phyloP scores from a whole-genome alignment of 1,284 basidiomycete genomes.

The Microbotryum silenes-acaulis region DNA sequence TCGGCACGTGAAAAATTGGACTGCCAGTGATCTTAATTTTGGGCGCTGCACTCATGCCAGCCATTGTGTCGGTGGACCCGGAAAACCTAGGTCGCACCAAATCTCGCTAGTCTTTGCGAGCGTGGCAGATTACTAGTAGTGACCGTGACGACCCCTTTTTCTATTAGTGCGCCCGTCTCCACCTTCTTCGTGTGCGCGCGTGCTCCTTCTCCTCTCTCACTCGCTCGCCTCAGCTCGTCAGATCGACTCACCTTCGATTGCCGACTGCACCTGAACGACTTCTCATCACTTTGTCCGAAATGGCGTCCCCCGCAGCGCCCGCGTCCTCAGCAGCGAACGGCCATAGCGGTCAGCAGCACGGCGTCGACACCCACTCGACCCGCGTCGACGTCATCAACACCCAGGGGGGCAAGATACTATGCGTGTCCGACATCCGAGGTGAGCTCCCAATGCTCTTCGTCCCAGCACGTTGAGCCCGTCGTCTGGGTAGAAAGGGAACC shows the following conservation, averaged over 20 bases:
- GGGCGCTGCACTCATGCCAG: too few relatives aligned
- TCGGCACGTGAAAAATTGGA: too few relatives aligned
- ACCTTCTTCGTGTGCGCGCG: background rate
- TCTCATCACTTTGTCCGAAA: background rate
- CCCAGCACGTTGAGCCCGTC: background rate
- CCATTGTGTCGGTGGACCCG: too few relatives aligned
- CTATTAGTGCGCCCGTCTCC: background rate
- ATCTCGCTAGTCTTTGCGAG: too few relatives aligned
- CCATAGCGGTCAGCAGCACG: background rate
- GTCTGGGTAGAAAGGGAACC: background rate
- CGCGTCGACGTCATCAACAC: conserved; percentile 34
- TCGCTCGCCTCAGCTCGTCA: background rate
- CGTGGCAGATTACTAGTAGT: too few relatives aligned
- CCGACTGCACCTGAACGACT: too few relatives aligned
- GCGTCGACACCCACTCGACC: conserved; percentile 23
- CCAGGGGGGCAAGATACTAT: conserved; percentile 68
- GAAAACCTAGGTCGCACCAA: too few relatives aligned
- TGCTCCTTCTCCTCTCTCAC: background rate
- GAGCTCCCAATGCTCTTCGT: conserved; percentile 19
- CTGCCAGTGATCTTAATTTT: too few relatives aligned
- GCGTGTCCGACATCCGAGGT: conserved; percentile 91
- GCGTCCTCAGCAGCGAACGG: background rate
- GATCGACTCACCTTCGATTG: too few relatives aligned
- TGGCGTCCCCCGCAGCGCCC: background rate
- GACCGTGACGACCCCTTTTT: too few relatives aligned